These are phyloP conservation scores for Aspergillus steynii DNA, from an alignment of 495 filamentous ascomycete species.

Conservation along the genomic window DNA sequence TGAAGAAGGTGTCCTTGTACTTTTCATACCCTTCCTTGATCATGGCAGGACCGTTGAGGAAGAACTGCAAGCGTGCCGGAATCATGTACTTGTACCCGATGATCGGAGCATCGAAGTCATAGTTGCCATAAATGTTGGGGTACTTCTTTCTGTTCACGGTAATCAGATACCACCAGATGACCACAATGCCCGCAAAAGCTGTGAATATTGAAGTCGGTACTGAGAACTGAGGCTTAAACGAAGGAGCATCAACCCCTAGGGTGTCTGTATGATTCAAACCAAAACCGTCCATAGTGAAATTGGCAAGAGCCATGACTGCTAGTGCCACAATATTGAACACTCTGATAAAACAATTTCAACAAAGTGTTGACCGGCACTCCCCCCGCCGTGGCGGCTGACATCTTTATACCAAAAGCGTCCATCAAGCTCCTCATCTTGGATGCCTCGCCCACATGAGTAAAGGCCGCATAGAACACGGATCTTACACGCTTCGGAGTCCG, in stretches of 20 bases:
- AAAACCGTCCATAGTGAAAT: not conserved
- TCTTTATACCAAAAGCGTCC: not conserved
- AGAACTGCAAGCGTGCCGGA: slow-evolving; percentile 2
- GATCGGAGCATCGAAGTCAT: not conserved
- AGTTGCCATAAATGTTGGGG: slow-evolving; percentile 5
- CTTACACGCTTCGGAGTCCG: not conserved
- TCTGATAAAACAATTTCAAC: not conserved
- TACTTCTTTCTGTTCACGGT: not conserved
- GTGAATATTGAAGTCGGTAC: not conserved
- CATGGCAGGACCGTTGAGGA: not conserved
- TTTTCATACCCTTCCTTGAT: slow-evolving; percentile 2
- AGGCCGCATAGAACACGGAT: not conserved
- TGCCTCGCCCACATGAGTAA: not conserved
- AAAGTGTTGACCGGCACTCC: not conserved
- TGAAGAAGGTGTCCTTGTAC: slow-evolving; percentile 3
- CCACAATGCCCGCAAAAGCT: not conserved
- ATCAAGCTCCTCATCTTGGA: not conserved
- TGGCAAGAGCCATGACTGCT: not conserved
- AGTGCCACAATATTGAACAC: not conserved
- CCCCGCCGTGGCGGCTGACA: not conserved
- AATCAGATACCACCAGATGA: slow-evolving; percentile 2
- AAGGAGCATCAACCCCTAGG: not conserved
- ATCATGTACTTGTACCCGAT: not conserved
- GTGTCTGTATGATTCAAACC: not conserved
- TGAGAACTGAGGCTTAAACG: not conserved